Percentiles rank a stretch among this genome's conserved stretches.
Conservation (phyloP, 2,329 filamentous ascomycete species). For the Leptographium lundbergii region DNA sequence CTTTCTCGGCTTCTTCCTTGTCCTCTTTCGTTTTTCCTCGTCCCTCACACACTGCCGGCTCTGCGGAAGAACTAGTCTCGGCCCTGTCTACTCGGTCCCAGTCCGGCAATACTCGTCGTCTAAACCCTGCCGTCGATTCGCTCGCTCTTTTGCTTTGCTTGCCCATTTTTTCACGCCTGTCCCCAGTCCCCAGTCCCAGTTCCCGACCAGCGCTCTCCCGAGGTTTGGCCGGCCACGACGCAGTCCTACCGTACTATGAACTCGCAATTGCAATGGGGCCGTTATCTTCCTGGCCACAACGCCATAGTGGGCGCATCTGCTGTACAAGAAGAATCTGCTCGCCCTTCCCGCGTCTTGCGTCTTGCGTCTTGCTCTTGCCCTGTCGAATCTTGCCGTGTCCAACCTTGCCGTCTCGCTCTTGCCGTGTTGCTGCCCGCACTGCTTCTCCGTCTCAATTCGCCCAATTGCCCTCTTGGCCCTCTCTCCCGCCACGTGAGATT, state of each 20-base stretch:
- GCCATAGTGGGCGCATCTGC: too few species aligned
- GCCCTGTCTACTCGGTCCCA: background rate
- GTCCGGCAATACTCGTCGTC: background rate
- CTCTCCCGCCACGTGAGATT: background rate
- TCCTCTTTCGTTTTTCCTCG: background rate
- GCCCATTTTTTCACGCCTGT: background rate
- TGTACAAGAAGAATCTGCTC: too few species aligned
- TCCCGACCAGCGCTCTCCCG: background rate
- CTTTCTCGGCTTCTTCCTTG: background rate
- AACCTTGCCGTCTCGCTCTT: background rate
- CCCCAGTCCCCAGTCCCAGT: background rate
- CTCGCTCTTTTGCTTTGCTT: background rate
- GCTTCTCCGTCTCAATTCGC: background rate
- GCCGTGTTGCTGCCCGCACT: background rate
- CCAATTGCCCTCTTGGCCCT: background rate
- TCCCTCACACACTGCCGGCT: background rate
- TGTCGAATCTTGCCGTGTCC: background rate
- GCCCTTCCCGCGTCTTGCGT: background rate
- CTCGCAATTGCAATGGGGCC: background rate
- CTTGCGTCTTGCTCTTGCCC: background rate
- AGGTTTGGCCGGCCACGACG: background rate
- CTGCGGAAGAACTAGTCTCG: background rate
- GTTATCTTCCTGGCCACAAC: background rate
- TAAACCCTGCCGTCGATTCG: background rate
- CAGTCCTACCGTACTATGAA: background rate